These are phyloP conservation scores for Claviceps fusiformis DNA, from an alignment of 2,329 filamentous ascomycete genomes.

Conservation along the genomic window DNA sequence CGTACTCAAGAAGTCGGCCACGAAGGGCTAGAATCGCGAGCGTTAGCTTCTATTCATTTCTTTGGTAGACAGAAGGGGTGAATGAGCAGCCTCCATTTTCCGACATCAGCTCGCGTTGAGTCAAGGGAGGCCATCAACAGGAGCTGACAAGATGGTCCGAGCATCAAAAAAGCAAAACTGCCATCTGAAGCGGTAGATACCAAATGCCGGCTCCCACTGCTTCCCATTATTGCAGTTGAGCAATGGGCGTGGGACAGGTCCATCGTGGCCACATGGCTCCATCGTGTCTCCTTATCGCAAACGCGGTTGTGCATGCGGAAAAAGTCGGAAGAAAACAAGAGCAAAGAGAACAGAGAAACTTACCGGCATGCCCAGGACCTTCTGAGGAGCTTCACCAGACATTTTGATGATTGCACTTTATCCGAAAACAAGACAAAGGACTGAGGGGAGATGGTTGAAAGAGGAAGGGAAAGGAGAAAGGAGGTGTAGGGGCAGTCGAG, in stretches of 20 bases:
- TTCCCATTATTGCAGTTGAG: slow-evolving; percentile 11
- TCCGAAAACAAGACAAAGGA: slow-evolving; percentile 36
- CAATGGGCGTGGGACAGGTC: not conserved
- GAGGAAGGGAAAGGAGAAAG: slow-evolving; percentile 29
- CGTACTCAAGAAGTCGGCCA: slow-evolving; percentile 98
- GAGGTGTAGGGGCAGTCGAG: slow-evolving; percentile 25
- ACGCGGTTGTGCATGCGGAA: slow-evolving; percentile 16
- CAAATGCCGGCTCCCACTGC: not conserved
- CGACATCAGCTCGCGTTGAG: not conserved
- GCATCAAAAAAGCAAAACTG: not conserved
- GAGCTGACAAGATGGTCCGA: not conserved
- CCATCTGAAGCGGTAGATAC: not conserved
- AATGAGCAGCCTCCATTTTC: slow-evolving; percentile 6
- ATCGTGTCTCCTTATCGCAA: slow-evolving; percentile 11
- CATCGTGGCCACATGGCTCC: not conserved
- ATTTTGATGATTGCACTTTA: slow-evolving; percentile 33
- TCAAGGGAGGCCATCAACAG: not conserved
- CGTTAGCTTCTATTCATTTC: slow-evolving; percentile 19
- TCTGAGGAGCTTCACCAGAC: slow-evolving; percentile 40
- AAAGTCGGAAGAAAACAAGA: slow-evolving; percentile 1
- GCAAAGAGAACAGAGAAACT: slow-evolving; percentile 19
- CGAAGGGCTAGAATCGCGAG: slow-evolving; percentile 55
- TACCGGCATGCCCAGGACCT: slow-evolving; percentile 56
- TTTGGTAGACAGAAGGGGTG: not conserved
- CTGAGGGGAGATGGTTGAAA: slow-evolving; percentile 46